Conservation (phyloP, 306 rosid genomes). For the Benincasa hispida region DNA sequence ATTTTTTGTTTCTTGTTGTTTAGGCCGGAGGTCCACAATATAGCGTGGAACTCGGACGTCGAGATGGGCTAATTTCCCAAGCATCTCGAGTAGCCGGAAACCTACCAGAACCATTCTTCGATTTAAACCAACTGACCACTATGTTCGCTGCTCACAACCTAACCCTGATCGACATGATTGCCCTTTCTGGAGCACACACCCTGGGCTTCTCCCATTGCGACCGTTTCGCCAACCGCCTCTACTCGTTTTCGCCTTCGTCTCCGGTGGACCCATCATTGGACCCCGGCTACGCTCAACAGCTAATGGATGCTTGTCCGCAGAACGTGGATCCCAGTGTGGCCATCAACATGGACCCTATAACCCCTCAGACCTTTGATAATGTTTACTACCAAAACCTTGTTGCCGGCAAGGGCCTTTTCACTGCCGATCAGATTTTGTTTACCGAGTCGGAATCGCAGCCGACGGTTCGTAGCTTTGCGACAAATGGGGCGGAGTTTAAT, state of each 20-base stretch:
- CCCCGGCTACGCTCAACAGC: neutral
- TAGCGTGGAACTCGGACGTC: constrained; percentile 67
- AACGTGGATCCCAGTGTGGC: neutral
- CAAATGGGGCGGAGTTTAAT: neutral
- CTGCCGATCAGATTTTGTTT: neutral
- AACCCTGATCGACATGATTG: neutral
- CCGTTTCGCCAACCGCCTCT: neutral
- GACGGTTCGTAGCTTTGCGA: neutral
- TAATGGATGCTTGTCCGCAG: neutral
- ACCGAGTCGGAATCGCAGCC: neutral
- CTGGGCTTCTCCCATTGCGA: neutral
- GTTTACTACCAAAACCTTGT: neutral
- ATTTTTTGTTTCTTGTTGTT: neutral
- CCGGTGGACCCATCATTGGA: neutral
- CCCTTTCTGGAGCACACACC: constrained; percentile 6
- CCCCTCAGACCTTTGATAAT: constrained; percentile 1
- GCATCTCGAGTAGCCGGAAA: constrained; percentile 49
- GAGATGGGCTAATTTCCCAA: constrained; percentile 44
- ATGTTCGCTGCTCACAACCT: neutral
- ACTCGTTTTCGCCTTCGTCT: constrained; percentile 1
- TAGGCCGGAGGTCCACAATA: constrained; percentile 67
- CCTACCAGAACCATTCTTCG: constrained; percentile 38
- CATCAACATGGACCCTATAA: neutral
- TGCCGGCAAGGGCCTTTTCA: neutral
- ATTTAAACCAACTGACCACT: constrained; percentile 10